These are phyloP conservation scores for Gastrodia elata DNA, from an alignment of 106 monocot species.

Conservation along the genomic window DNA sequence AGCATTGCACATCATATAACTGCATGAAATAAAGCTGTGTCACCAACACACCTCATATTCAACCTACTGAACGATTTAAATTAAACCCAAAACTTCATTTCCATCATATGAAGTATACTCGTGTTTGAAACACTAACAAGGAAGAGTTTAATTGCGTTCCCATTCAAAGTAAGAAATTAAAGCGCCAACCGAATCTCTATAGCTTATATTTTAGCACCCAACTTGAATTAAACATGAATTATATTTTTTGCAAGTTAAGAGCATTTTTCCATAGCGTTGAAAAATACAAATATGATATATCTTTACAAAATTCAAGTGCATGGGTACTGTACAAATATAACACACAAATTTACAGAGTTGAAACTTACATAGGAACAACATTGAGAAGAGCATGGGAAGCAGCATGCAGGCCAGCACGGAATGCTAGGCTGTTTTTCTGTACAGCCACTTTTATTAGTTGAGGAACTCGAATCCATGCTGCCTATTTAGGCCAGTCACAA, in stretches of 20 bases:
- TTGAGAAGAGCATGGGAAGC: slow-evolving; percentile 93
- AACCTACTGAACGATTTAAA: neutral
- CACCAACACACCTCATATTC: neutral
- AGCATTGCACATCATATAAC: slow-evolving; percentile 80
- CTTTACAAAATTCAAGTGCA: too few species aligned
- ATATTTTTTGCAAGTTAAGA: too few species aligned
- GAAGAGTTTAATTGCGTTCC: neutral
- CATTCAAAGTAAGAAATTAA: neutral
- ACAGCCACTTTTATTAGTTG: slow-evolving; percentile 42
- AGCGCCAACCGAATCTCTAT: too few species aligned
- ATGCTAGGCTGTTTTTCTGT: slow-evolving; percentile 39
- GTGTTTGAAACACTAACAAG: neutral
- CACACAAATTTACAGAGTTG: too few species aligned
- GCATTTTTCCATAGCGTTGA: too few species aligned
- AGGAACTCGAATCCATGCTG: slow-evolving; percentile 71
- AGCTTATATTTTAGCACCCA: too few species aligned
- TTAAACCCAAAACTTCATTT: neutral
- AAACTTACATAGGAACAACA: slow-evolving; percentile 74
- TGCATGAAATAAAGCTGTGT: slow-evolving; percentile 11
- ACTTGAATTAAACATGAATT: too few species aligned
- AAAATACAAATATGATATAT: too few species aligned
- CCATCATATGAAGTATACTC: neutral
- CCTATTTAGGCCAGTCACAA: slow-evolving; percentile 27
- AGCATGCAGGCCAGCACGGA: slow-evolving; percentile 82
- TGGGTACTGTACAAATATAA: too few species aligned